Conservation (phyloP, 176 grass and related monocot genomes). For the Urochloa ruziziensis region DNA sequence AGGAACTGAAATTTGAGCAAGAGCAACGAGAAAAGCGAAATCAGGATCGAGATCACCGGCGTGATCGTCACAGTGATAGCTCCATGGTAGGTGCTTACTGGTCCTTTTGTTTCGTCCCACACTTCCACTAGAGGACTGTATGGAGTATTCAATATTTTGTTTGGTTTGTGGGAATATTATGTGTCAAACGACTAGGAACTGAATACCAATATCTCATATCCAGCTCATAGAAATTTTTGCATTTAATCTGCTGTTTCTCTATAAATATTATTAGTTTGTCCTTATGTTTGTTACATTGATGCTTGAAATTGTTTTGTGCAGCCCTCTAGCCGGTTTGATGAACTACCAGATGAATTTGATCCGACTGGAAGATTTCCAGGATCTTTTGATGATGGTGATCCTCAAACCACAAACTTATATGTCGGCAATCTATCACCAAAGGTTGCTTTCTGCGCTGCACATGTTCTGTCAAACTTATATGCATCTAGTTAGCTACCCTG, state of each 20-base stretch:
- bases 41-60: constrained; percentile 62
- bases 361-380: constrained; percentile 75
- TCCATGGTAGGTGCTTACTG: constrained; percentile 52
- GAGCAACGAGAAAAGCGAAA: constrained; percentile 79
- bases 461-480: constrained; percentile 18
- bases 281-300: constrained; percentile 24
- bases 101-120: constrained; percentile 14
- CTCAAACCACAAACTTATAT: constrained; percentile 99
- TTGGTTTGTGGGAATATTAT: constrained; percentile 19
- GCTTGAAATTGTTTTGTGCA: constrained; percentile 35
- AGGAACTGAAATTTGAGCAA: constrained; percentile 96
- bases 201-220: not conserved
- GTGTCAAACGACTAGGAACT: not conserved
- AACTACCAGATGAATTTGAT: constrained; percentile 88
- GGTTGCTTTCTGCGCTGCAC: constrained; percentile 40
- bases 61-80: constrained; percentile 73
- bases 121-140: not conserved
- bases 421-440: constrained; percentile 94
- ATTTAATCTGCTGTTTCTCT: constrained; percentile 15
- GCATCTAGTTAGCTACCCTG: constrained; percentile 12
- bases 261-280: constrained; percentile 16
- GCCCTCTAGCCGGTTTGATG: constrained; percentile 88
- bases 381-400: constrained; percentile 97
- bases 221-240: constrained; percentile 10
- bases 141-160: not conserved